Conservation (phyloP, 2,329 filamentous ascomycete genomes). For the Aspergillus sergii region DNA sequence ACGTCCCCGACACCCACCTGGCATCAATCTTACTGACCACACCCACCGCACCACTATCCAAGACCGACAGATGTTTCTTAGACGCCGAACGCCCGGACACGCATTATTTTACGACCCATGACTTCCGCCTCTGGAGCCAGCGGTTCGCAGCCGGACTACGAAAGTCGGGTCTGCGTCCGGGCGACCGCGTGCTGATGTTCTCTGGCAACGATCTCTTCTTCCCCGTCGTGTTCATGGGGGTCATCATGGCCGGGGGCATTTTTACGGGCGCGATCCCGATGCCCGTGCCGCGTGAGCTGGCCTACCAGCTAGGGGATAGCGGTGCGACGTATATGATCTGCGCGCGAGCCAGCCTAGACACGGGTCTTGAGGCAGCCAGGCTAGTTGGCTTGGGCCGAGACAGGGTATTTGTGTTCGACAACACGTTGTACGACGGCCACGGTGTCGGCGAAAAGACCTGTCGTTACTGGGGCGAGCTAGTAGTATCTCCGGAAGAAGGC, state of each 20-base stretch:
- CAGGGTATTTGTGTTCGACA: slow-evolving; percentile 68
- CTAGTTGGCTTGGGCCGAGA: slow-evolving; percentile 20
- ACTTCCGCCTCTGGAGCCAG: slow-evolving; percentile 71
- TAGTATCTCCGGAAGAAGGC: slow-evolving; percentile 57
- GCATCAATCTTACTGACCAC: too few species aligned
- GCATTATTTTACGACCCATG: slow-evolving; percentile 64
- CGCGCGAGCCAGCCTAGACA: slow-evolving; percentile 44
- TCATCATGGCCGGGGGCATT: slow-evolving; percentile 75
- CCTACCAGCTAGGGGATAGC: slow-evolving; percentile 73
- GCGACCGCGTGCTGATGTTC: slow-evolving; percentile 74
- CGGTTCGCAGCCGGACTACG: slow-evolving; percentile 70
- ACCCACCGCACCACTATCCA: too few species aligned
- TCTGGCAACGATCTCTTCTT: slow-evolving; percentile 74
- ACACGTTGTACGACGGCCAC: slow-evolving; percentile 47
- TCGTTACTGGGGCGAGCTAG: slow-evolving; percentile 66
- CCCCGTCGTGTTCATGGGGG: slow-evolving; percentile 69
- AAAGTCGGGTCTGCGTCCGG: slow-evolving; percentile 64
- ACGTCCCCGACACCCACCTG: too few species aligned
- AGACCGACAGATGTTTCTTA: too few species aligned
- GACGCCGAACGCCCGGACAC: slow-evolving; percentile 55
- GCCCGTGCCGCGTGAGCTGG: slow-evolving; percentile 71
- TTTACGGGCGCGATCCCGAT: slow-evolving; percentile 74
- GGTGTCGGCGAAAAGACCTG: slow-evolving; percentile 37
- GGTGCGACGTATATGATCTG: slow-evolving; percentile 67
- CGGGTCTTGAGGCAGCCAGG: slow-evolving; percentile 57